Conservation (phyloP, 2,329 filamentous ascomycete genomes). For the Fusarium caatingaense region DNA sequence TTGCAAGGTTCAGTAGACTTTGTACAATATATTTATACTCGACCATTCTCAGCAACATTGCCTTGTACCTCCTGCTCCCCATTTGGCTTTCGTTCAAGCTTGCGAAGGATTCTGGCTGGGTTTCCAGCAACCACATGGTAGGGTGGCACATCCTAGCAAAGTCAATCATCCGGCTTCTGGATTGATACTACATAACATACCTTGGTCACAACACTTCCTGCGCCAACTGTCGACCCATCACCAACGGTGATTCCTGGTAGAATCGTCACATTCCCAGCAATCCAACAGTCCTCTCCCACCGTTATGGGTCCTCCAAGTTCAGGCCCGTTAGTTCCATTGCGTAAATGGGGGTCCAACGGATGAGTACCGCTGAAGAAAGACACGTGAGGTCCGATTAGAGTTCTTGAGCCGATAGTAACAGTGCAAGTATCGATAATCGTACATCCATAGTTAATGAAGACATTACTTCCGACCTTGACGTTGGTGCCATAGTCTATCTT, state of each 20-base stretch:
- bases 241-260: slow-evolving; percentile 84
- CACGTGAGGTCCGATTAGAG: slow-evolving; percentile 82
- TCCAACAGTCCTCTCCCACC: slow-evolving; percentile 85
- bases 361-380: slow-evolving; percentile 80
- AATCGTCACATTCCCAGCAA: slow-evolving; percentile 77
- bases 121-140: slow-evolving; percentile 47
- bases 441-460: slow-evolving; percentile 80
- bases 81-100: slow-evolving; percentile 25
- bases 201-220: slow-evolving; percentile 86
- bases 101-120: slow-evolving; percentile 39
- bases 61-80: slow-evolving; percentile 4
- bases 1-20: too few relatives aligned
- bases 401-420: slow-evolving; percentile 80
- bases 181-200: slow-evolving; percentile 33
- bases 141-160: slow-evolving; percentile 48
- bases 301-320: slow-evolving; percentile 79
- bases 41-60: not conserved
- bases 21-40: not conserved
- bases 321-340: slow-evolving; percentile 80
- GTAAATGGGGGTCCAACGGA: slow-evolving; percentile 77
- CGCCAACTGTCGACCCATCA: slow-evolving; percentile 77
- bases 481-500: slow-evolving; percentile 84
- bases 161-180: not conserved
- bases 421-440: slow-evolving; percentile 81
- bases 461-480: slow-evolving; percentile 71